These are phyloP conservation scores for Pseudogymnoascus sp. DNA, from an alignment of 2,329 filamentous ascomycete species.

Conservation along the genomic window DNA sequence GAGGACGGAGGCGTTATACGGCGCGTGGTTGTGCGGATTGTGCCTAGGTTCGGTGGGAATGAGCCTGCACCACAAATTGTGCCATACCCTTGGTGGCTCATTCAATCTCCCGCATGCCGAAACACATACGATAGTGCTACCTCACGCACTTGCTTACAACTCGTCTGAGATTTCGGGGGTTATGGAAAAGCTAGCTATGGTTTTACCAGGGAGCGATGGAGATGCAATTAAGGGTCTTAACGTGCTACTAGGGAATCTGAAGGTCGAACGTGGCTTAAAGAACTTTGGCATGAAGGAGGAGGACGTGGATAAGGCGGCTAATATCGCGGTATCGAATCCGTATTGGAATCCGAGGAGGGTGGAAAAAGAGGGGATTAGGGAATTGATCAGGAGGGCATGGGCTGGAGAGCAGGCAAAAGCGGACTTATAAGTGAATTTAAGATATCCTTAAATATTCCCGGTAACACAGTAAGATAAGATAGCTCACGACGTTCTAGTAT, in stretches of 20 bases:
- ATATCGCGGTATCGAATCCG: slow-evolving; percentile 33
- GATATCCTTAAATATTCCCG: no score
- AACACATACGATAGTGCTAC: slow-evolving; percentile 34
- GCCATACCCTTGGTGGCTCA: slow-evolving; percentile 54
- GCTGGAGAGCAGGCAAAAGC: slow-evolving; percentile 47
- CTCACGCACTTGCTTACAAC: slow-evolving; percentile 56
- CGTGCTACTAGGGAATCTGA: slow-evolving; percentile 41
- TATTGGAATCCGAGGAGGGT: slow-evolving; percentile 52
- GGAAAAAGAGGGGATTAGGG: slow-evolving; percentile 42
- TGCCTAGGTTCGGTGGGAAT: slow-evolving; percentile 52
- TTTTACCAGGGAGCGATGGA: slow-evolving; percentile 46
- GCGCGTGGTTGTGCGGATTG: slow-evolving; percentile 55
- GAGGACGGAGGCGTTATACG: slow-evolving; percentile 47
- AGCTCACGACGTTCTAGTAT: no score
- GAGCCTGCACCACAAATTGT: slow-evolving; percentile 60
- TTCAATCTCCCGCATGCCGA: slow-evolving; percentile 53
- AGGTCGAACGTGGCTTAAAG: slow-evolving; percentile 40
- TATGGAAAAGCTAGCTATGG: slow-evolving; percentile 44
- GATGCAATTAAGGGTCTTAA: slow-evolving; percentile 51
- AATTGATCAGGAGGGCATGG: slow-evolving; percentile 51
- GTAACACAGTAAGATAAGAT: no score
- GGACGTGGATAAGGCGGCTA: no score
- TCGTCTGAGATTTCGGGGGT: slow-evolving; percentile 43
- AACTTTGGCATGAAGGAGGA: no score
- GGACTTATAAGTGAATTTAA: no score